These are phyloP conservation scores for Carex kokanica DNA, from an alignment of 176 grass and related monocot species.

Conservation along the genomic window DNA sequence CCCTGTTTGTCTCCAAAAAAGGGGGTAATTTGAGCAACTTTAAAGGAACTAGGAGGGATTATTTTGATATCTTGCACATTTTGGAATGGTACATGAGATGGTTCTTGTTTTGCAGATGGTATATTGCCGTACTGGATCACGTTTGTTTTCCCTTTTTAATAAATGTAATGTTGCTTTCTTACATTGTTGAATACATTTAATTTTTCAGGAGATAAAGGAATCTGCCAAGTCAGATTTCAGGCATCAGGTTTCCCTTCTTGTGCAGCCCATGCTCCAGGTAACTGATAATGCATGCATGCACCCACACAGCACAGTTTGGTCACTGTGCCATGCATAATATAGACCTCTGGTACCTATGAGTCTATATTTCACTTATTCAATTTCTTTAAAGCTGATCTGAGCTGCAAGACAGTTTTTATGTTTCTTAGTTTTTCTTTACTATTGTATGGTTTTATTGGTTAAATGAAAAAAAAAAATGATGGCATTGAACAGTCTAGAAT, in stretches of 20 bases:
- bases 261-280: constrained; percentile 97
- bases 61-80: background rate
- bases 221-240: constrained; percentile 75
- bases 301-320: background rate
- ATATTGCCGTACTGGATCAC: background rate
- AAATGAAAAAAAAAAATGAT: background rate
- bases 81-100: background rate
- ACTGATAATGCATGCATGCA: background rate
- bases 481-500: background rate
- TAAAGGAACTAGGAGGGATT: background rate
- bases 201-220: constrained; percentile 73
- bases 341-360: background rate
- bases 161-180: background rate
- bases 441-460: background rate
- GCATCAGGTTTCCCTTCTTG: constrained; percentile 88
- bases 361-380: background rate
- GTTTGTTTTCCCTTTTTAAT: background rate
- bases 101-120: constrained; percentile 6
- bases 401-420: background rate
- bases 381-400: background rate
- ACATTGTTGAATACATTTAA: background rate
- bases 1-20: background rate
- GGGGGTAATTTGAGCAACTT: background rate
- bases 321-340: background rate
- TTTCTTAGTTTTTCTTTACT: background rate